Conservation (phyloP, 2,329 filamentous ascomycete genomes). For the Purpureocillium lavendulum region DNA sequence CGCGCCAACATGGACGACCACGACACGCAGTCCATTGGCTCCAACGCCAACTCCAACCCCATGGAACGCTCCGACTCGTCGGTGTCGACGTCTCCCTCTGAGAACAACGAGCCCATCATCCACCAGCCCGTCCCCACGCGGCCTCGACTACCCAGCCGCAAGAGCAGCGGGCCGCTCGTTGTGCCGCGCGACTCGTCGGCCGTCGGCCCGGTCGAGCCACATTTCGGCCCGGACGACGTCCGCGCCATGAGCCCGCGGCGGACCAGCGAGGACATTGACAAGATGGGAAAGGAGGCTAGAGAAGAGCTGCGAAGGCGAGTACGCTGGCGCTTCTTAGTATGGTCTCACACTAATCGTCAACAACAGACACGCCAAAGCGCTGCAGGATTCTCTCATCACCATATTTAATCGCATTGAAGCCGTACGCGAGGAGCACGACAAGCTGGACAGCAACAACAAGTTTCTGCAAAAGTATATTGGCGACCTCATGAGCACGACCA, state of each 20-base stretch:
- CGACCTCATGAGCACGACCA: slow-evolving; percentile 82
- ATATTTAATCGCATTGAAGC: slow-evolving; percentile 92
- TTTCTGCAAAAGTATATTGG: slow-evolving; percentile 98
- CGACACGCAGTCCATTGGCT: slow-evolving; percentile 14
- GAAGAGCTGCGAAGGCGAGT: slow-evolving; percentile 51
- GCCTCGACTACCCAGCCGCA: slow-evolving; percentile 62
- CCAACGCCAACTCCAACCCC: slow-evolving; percentile 17
- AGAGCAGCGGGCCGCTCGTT: slow-evolving; percentile 76
- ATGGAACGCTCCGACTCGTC: slow-evolving; percentile 31
- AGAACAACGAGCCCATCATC: slow-evolving; percentile 30
- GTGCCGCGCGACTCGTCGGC: slow-evolving; percentile 69
- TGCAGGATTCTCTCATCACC: slow-evolving; percentile 83
- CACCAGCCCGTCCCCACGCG: slow-evolving; percentile 47
- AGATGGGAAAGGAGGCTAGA: slow-evolving; percentile 74
- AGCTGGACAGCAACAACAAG: slow-evolving; percentile 93
- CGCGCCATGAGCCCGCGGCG: slow-evolving; percentile 89
- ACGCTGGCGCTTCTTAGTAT: too few relatives aligned
- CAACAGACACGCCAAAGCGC: slow-evolving; percentile 70
- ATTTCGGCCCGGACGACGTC: slow-evolving; percentile 81
- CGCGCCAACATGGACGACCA: slow-evolving; percentile 12
- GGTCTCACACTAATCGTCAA: slow-evolving; percentile 3
- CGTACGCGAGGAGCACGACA: slow-evolving; percentile 90
- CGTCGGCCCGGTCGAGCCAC: slow-evolving; percentile 63
- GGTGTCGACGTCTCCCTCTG: slow-evolving; percentile 21
- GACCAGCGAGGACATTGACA: slow-evolving; percentile 85